phyloP scores from a whole-genome alignment of 2,329 filamentous ascomycete genomes.

The Epichloe gansuensis region DNA sequence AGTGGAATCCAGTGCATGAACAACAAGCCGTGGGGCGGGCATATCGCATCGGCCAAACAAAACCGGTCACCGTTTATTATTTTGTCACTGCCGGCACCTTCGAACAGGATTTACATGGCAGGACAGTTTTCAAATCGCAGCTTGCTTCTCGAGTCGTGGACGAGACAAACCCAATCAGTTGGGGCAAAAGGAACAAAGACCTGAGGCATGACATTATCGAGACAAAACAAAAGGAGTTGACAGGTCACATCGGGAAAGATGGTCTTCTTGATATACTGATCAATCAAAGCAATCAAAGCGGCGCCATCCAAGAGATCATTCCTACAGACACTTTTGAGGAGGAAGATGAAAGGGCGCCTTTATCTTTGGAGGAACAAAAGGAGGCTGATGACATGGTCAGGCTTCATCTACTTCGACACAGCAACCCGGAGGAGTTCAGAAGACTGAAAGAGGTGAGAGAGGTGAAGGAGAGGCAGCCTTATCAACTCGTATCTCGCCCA shows the following conservation, averaged over 20 bases:
- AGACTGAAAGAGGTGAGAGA: slow-evolving; percentile 12
- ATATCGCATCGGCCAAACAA: slow-evolving; percentile 74
- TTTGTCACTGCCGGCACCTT: slow-evolving; percentile 69
- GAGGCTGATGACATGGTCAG: slow-evolving; percentile 35
- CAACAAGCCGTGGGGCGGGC: slow-evolving; percentile 79
- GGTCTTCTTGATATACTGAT: slow-evolving; percentile 41
- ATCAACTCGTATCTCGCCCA: neutral
- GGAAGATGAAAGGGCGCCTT: slow-evolving; percentile 43
- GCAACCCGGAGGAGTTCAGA: slow-evolving; percentile 21
- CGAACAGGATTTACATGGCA: slow-evolving; percentile 62
- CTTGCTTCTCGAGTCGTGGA: slow-evolving; percentile 72
- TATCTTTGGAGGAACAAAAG: slow-evolving; percentile 49
- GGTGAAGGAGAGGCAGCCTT: neutral
- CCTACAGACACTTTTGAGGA: slow-evolving; percentile 63
- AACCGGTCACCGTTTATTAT: slow-evolving; percentile 74
- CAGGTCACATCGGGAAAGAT: slow-evolving; percentile 49
- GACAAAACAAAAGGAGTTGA: slow-evolving; percentile 38
- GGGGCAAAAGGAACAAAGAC: slow-evolving; percentile 42
- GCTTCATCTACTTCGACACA: slow-evolving; percentile 21
- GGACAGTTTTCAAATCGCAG: slow-evolving; percentile 70
- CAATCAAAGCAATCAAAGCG: slow-evolving; percentile 12
- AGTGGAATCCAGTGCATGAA: slow-evolving; percentile 70
- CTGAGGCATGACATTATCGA: slow-evolving; percentile 48
- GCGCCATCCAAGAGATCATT: slow-evolving; percentile 42
- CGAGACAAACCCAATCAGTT: slow-evolving; percentile 62